Evolutionary conservation across 768 basidiomycete species (phyloP), one percentile per base, ranked within the genome.

Genomic region (Pilatotrama ljubarskyi): DNA sequence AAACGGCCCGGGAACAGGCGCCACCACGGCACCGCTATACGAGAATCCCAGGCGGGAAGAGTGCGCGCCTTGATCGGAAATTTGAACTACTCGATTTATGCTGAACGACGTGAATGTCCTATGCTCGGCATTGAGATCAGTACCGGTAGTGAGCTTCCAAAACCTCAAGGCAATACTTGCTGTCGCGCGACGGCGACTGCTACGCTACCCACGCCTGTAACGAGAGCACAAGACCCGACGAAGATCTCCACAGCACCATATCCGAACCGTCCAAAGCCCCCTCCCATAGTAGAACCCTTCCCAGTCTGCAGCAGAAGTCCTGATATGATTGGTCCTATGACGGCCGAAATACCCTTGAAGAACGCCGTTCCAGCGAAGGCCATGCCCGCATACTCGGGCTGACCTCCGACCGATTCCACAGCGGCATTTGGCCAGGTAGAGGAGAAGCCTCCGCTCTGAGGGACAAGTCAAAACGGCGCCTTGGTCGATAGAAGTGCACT

Each of bases 191-290:
- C 1, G 17, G 63, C 55, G 5, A 64, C 58, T 0, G 47, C 54
- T 4, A 61, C 35, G 18, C 63, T 61, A 0, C 55, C 59, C 1
- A 58, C n/a, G 5, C 55, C 55, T 3, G 55, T 56, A 14, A 58
- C 65, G 18, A 62, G n/a, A n/a, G 65, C 61, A 43, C 61, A 66
- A 8, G 65, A 57, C 1, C 62, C 62, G 3, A 63, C 65, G 36
- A 66, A 66, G 36, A 63, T 37, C 55, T 66, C 65, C 1, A 66
- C 62, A 5, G 61, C 58, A 2, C 60, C 64, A 18, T 63, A 66
- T 6, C 63, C 63, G 3, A 52, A 51, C 0, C 49, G 44, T 5
- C 64, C 64, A 40, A 66, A 63, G 20, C 64, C 64, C 10, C 42
- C 50, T 11, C 36, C 25, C 51, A 49, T 41, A 7, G 48, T 40